Evolutionary conservation across 345 rosid species (phyloP), one percentile per base, ranked within the genome.

Genomic region (Bruguiera parviflora): DNA sequence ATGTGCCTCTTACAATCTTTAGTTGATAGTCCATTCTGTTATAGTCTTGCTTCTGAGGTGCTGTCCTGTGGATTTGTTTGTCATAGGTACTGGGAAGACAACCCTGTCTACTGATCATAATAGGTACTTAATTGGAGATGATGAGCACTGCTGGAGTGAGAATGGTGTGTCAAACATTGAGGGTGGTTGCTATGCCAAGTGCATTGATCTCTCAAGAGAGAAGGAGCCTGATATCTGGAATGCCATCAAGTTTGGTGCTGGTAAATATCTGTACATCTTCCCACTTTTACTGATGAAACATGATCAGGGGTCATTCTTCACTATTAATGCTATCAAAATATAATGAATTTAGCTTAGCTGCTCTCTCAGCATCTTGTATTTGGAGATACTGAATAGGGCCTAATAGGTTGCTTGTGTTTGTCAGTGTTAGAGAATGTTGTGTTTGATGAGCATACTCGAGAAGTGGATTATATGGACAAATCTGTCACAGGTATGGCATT

Each of bases 171-270:
- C 98, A 19, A 94, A 94, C 80, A 91, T 94, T 21, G 98, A 94
- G 82, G 98, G 98, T n/a, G 98, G 97, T 52, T 91, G 98, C 80
- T 94, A 94, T 73, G 97, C 98, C 21, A 94, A 94, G 83, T 94
- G 98, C 77, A 80, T 94, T 71, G 98, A 91, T 80, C 96, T 94
- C 70, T 86, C 97, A 0, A 75, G 81, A 80, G 97, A 94, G 75
- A 94, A 91, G 79, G 98, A 94, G 74, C 97, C 97, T 68, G 98
- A 94, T 77, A 94, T 91, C 66, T 94, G 91, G 88, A 91, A 94
- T 60, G 92, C 98, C 73, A 91, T 91, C 81, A 94, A 89, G 88
- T 94, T 94, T 73, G 98, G 97, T 51, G 76, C 97, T 56, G 98
- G 98, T 92, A 78, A 63, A 43, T 64, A 39, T 11, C 6, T 25